Evolutionary conservation across 2,329 filamentous ascomycete species (phyloP).

Genomic region (Escovopsis weberi): DNA sequence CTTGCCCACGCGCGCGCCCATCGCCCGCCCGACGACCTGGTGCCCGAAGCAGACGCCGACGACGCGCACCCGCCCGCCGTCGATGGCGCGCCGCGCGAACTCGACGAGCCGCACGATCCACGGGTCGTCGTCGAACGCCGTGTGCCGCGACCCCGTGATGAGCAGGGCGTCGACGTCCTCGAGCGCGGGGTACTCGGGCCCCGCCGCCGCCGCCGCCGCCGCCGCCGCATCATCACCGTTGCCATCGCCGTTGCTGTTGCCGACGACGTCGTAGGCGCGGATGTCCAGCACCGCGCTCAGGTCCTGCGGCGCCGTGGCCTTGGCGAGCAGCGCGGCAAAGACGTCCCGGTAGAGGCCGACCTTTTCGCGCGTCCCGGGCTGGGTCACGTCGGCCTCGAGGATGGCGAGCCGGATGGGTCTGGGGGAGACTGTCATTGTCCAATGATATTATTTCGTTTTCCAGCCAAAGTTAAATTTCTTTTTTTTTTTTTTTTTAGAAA

Average conservation of each 20-base stretch:
- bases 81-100: constrained; percentile 20
- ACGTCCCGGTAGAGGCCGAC: constrained; percentile 62
- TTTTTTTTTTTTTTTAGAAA: too few species aligned
- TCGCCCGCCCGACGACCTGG: constrained; percentile 30
- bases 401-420: constrained; percentile 61
- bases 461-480: too few species aligned
- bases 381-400: constrained; percentile 74
- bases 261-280: constrained; percentile 56
- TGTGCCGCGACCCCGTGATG: constrained; percentile 57
- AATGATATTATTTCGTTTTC: too few species aligned
- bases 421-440: neutral
- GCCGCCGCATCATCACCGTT: too few species aligned
- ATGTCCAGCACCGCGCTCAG: constrained; percentile 39
- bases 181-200: constrained; percentile 52
- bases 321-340: constrained; percentile 45
- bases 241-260: too few species aligned
- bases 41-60: constrained; percentile 35
- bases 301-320: constrained; percentile 30
- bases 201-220: constrained; percentile 2
- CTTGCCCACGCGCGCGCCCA: constrained; percentile 22
- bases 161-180: constrained; percentile 69
- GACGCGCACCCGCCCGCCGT: constrained; percentile 44
- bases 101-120: constrained; percentile 30
- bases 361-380: constrained; percentile 45
- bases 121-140: constrained; percentile 26